Percentiles rank a stretch among this genome's conserved stretches.
phyloP scores from a whole-genome alignment of 106 monocot species.

The Allium cepa region DNA sequence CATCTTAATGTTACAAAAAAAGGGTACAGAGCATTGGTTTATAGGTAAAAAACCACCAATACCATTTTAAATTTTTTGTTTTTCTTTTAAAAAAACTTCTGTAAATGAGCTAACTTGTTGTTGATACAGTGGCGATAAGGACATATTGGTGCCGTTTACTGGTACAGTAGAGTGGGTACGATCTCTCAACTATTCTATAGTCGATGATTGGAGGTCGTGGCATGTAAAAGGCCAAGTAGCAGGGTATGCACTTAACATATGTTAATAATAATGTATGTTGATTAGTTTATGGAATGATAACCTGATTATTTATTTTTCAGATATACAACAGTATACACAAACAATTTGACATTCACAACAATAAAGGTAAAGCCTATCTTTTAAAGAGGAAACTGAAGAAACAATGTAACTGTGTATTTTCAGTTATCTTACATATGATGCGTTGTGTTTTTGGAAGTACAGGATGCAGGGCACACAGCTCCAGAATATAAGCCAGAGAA shows the following conservation, averaged over 20 bases:
- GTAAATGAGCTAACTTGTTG: background rate
- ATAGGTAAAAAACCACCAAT: slow-evolving; percentile 17
- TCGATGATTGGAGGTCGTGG: slow-evolving; percentile 49
- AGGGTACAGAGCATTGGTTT: slow-evolving; percentile 45
- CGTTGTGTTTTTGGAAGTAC: too few relatives aligned
- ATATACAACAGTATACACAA: slow-evolving; percentile 6
- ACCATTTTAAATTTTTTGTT: background rate
- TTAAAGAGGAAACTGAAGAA: too few relatives aligned
- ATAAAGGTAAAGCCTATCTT: slow-evolving; percentile 11
- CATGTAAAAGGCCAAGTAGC: slow-evolving; percentile 11
- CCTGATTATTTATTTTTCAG: background rate
- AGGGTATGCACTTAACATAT: slow-evolving; percentile 3
- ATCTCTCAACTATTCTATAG: slow-evolving; percentile 28
- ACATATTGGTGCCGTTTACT: slow-evolving; percentile 23
- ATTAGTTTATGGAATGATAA: too few relatives aligned
- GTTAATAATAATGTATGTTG: too few relatives aligned
- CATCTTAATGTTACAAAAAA: slow-evolving; percentile 34
- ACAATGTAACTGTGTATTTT: too few relatives aligned
- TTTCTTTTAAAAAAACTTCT: background rate
- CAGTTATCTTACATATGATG: too few relatives aligned
- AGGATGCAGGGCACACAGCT: slow-evolving; percentile 70
- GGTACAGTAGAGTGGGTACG: slow-evolving; percentile 45
- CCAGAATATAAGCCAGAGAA: slow-evolving; percentile 33
- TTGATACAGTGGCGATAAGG: slow-evolving; percentile 39
- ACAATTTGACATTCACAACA: slow-evolving; percentile 19